Base-by-base conservation (phyloP, 176 grass and related monocot species). In the Rhynchospora breviuscula region DNA sequence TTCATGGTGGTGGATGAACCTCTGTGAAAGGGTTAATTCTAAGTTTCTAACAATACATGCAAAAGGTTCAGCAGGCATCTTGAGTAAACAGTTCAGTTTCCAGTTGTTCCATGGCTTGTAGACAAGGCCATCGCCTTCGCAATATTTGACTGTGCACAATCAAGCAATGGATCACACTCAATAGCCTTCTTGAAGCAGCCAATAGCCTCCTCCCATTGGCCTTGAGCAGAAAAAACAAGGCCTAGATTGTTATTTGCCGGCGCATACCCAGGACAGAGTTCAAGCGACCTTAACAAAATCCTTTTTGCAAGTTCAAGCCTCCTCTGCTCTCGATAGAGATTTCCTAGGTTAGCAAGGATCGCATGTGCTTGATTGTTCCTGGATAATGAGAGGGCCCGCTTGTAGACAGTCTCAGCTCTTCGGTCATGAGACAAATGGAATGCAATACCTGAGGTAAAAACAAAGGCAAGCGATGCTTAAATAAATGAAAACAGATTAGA, bases 241-340 rank as follows among this genome's bases (percentile, higher is more conserved):
- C 96, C 93, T 54, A 98, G 72, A 70, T 98, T 98, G 82, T 98
- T 98, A 88, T 89, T 90, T n/a, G 96, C 96, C 51, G 93, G 93
- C 23, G 96, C 96, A 81, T 91, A 93, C 79, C 93, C 92, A 14
- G 96, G 96, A 64, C 88, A 93, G 44, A 98, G 6, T 89, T 98
- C 96, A 74, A 98, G 86, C 0, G 96, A 98, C 66, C 83, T 93
- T 17, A 67, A 81, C 87, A 98, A 47, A 84, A 93, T 89, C 81
- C 76, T 89, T 84, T 86, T 98, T 60, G 96, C 96, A 84, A 91
- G 83, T 88, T 95, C 91, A 84, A 93, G 92, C 71, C 66, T 89
- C 80, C 85, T 95, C 49, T 91, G 87, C 82, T 91, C 90, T 78
- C 93, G 91, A 59, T 95, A 98, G 68, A 98, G 86, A 86, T 93